Base-by-base conservation (phyloP, 1,139 yeast genomes). In the Suhomyces choctaworum region DNA sequence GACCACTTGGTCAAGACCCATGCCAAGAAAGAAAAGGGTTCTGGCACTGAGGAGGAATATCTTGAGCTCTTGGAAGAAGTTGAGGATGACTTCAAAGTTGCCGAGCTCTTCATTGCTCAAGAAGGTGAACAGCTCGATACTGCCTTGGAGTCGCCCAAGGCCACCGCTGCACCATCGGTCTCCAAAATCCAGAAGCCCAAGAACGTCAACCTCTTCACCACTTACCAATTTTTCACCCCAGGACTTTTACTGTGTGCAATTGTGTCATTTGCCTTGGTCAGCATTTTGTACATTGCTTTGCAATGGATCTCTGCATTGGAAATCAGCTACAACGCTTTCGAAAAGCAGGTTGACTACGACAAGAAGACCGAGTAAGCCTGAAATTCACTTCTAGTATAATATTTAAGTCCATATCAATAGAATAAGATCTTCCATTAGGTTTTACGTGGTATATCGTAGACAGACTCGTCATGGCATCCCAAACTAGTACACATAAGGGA, bases 401-500 rank as follows among this genome's bases (percentile, higher is more conserved):
- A 29, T 24, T 17, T 23, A 27, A 13, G 28, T 10, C n/a, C n/a
- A n/a, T n/a, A n/a, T n/a, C n/a, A n/a, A n/a, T n/a, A n/a, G n/a
- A n/a, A n/a, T n/a, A n/a, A 19, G 8, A 7, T 7, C n/a, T 22
- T 22, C n/a, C 23, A 22, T 5, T 22, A 22, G n/a, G 9, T 22
- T 22, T 22, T 5, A 22, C 7, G 21, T 19, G 21, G 21, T 19
- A 9, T 7, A 7, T 19, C 9, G 21, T 7, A 19, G 7, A 19
- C 7, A 19, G 7, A 19, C 9, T 19, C 8, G 16, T n/a, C n/a
- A n/a, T n/a, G n/a, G n/a, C n/a, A n/a, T n/a, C n/a, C 20, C 7
- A 17, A 8, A 7, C 33, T 66, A 92, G 58, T 89, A 92, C 7
- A 92, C 62, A 52, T 82, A 88, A 4, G 99, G 99, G 45, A 92